Evolutionary conservation across 192 early-diverging fungal genomes (phyloP), one percentile per base, ranked within the genome.

Genomic region (Dissophora globulifera): DNA sequence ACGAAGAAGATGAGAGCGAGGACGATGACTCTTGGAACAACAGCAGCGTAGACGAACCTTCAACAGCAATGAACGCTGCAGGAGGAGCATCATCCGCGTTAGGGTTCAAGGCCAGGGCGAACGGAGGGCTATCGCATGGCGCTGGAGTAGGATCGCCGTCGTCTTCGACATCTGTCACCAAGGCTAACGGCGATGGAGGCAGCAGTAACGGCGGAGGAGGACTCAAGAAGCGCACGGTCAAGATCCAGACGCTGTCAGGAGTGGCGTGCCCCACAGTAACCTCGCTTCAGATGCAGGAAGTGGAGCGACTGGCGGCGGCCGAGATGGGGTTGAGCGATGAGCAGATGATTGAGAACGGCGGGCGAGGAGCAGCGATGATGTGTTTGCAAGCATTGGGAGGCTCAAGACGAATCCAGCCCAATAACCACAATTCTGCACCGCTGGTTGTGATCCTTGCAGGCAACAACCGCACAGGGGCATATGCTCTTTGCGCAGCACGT

Each of bases 311-410:
- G 23, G 45, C 62, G 35, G 87, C 79, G 0, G 49, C 48, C 3
- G 90, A 92, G 52, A 89, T 85, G 43, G 92, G 93, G 4, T 87
- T 89, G 17, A 89, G 82, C 52, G 85, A 90, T 4, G 83, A 84
- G 42, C 89, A 91, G 61, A 85, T 91, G 83, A 85, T 92, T 50
- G 93, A 95, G 69, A 95, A 93, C 81, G 93, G 86, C 16, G 93
- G 89, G 8, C 82, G 91, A 41, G 84, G 90, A 23, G 83, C 82
- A 13, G 88, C 91, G 22, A 89, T 89, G 84, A 80, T 93, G 81
- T 86, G 84, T 32, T 64, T 94, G 40, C 89, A 92, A 63, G 87
- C 86, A 20, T 65, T 94, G n/a, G 91, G 91, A 35, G 91, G 91
- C 20, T 81, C 83, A 2, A 83, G 91, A 27, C 82, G 93, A n/a